Percentiles rank a stretch among this genome's conserved stretches.
Evolutionary conservation across 2,329 filamentous ascomycete genomes (phyloP).

Genomic region (Pseudocercospora cruenta): DNA sequence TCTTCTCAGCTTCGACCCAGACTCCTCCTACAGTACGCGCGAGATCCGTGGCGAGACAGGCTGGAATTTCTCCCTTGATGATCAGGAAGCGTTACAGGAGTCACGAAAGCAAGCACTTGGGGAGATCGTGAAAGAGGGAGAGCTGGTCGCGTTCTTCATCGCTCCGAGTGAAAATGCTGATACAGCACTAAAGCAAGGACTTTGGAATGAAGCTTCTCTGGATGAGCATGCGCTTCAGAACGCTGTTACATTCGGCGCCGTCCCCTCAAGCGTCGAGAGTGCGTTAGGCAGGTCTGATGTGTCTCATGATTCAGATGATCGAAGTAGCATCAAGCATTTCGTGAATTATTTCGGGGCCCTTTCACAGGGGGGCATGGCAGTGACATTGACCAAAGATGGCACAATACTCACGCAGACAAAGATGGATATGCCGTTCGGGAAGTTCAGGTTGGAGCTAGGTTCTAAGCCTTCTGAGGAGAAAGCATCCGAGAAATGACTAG

Average conservation of each 20-base stretch:
- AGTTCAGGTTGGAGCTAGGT: slow-evolving; percentile 6
- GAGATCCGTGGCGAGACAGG: slow-evolving; percentile 61
- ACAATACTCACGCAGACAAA: slow-evolving; percentile 43
- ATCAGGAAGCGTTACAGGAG: slow-evolving; percentile 37
- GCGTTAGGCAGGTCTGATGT: slow-evolving; percentile 14
- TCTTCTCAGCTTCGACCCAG: slow-evolving; percentile 75
- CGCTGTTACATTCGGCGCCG: slow-evolving; percentile 42
- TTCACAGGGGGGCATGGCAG: slow-evolving; percentile 63
- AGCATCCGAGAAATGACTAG: neutral
- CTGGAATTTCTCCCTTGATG: slow-evolving; percentile 51
- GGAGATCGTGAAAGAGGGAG: slow-evolving; percentile 65
- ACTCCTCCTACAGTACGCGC: slow-evolving; percentile 56
- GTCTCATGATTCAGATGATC: slow-evolving; percentile 3
- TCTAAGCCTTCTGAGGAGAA: neutral
- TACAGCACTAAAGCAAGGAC: neutral
- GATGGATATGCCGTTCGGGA: slow-evolving; percentile 52
- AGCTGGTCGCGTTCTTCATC: slow-evolving; percentile 69
- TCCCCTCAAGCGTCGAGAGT: slow-evolving; percentile 51
- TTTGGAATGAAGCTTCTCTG: neutral
- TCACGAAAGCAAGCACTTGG: slow-evolving; percentile 47
- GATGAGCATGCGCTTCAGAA: neutral
- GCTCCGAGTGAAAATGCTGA: slow-evolving; percentile 31
- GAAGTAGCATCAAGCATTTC: slow-evolving; percentile 15
- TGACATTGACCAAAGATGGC: slow-evolving; percentile 35
- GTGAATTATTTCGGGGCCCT: slow-evolving; percentile 63